Conservation (phyloP, 371 early-diverging fungal species). For the Mortierella sp. region DNA sequence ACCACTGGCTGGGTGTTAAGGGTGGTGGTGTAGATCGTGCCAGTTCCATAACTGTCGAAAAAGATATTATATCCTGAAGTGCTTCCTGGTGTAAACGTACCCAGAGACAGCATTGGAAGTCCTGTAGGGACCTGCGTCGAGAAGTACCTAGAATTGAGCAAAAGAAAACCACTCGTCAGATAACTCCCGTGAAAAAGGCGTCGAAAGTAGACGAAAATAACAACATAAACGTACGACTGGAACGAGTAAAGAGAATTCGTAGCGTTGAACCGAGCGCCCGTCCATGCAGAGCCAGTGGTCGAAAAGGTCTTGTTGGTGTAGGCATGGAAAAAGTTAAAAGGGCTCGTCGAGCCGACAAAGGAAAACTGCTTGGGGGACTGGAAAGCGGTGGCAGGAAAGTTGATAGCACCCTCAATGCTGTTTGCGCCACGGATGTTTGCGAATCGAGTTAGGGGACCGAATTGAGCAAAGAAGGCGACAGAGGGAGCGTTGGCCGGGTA, state of each 20-base stretch:
- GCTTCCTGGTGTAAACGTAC: constrained; percentile 19
- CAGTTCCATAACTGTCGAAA: constrained; percentile 19
- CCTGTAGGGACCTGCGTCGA: constrained; percentile 19
- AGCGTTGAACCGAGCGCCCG: constrained; percentile 30
- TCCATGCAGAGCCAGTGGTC: constrained; percentile 28
- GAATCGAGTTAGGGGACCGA: constrained; percentile 23
- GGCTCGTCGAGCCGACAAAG: constrained; percentile 15
- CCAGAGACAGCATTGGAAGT: constrained; percentile 28
- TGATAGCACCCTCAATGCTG: constrained; percentile 22
- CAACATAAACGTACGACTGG: constrained; percentile 29
- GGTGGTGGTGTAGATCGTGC: constrained; percentile 5
- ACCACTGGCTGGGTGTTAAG: neutral
- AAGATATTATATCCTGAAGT: constrained; percentile 27
- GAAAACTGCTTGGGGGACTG: constrained; percentile 25
- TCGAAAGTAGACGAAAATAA: neutral
- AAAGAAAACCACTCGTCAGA: neutral
- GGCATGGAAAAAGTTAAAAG: constrained; percentile 30
- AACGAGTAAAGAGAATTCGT: constrained; percentile 1
- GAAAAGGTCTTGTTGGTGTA: constrained; percentile 13
- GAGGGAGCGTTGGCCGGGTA: constrained; percentile 10
- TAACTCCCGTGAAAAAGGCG: neutral
- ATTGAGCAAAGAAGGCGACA: constrained; percentile 29
- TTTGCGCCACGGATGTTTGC: constrained; percentile 35
- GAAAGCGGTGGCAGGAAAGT: constrained; percentile 10
- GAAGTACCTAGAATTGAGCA: constrained; percentile 13